These are phyloP conservation scores for Globisporangium nodosum DNA, from an alignment of 352 stramenopile species.

Conservation along the genomic window DNA sequence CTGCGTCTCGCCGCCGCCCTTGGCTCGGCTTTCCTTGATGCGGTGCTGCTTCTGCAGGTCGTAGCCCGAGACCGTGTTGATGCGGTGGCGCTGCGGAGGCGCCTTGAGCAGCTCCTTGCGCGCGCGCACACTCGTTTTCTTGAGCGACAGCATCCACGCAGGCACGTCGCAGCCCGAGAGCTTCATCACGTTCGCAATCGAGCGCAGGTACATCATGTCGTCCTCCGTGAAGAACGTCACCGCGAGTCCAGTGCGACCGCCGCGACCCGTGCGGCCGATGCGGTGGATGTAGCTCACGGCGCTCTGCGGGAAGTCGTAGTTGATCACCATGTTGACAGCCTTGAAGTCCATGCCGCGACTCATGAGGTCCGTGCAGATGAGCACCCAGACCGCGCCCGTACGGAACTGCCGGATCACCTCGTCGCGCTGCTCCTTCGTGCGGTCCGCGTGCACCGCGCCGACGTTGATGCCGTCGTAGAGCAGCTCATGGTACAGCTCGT, in stretches of 20 bases:
- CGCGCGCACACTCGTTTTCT: conserved; percentile 71
- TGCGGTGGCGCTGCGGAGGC: conserved; percentile 59
- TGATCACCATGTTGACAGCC: conserved; percentile 99
- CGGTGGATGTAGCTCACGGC: conserved; percentile 96
- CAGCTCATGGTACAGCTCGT: conserved; percentile 97
- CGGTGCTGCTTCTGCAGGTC: conserved; percentile 83
- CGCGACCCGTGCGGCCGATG: conserved; percentile 94
- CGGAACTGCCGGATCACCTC: conserved; percentile 95
- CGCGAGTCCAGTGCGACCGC: conserved; percentile 89
- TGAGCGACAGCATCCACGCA: conserved; percentile 97
- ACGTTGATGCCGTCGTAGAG: conserved; percentile 97
- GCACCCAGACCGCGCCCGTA: conserved; percentile 95
- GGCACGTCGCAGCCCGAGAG: conserved; percentile 96
- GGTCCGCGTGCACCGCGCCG: conserved; percentile 96
- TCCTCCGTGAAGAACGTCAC: conserved; percentile 98
- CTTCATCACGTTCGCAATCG: conserved; percentile 98
- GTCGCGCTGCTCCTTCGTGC: conserved; percentile 92
- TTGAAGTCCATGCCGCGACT: conserved; percentile 99
- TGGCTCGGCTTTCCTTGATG: conserved; percentile 22
- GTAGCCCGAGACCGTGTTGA: conserved; percentile 84
- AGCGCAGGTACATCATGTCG: conserved; percentile 92
- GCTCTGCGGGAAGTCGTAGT: conserved; percentile 98
- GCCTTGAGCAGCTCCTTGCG: conserved; percentile 82
- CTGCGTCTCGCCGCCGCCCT: not conserved
- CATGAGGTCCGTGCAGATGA: conserved; percentile 99